Evolutionary conservation across 352 stramenopile species (phyloP), one percentile per base, ranked within the genome.

Genomic region (Phytophthora hybrid): DNA sequence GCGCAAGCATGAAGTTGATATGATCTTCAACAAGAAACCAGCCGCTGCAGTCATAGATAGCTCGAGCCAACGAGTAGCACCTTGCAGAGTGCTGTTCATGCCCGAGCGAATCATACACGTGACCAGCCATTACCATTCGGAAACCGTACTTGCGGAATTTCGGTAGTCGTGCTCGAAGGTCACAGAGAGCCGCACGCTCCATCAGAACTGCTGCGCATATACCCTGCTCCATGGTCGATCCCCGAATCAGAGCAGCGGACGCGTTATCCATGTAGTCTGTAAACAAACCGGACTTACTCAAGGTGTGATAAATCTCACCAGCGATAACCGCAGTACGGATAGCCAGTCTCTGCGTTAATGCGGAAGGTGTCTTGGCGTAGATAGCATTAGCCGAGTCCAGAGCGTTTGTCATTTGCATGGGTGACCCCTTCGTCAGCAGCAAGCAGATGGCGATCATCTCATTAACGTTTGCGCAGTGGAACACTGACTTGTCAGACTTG

Each of bases 101-200:
- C 0, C 85, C 87, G 13, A 94, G 61, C 2, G 87, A 91, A 44
- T 92, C 80, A 72, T 95, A 97, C 5, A 95, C 80, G 44, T 96
- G 89, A 23, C 91, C 89, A 23, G 91, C 91, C 85, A 97, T 97
- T 47, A 97, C 88, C 90, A 97, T 94, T 63, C 90, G 84, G 63
- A 97, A 97, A 3, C 90, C 91, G 63, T 92, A 96, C 59, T 97
- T 97, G 66, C 91, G 89, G 57, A 94, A 95, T 57, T 93, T 95
- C 1, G 89, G 82, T 18, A 80, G 71, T 32, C 87, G 79, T 9
- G 85, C 79, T 39, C 89, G 88, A 5, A 95, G 64, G 74, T 96
- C 89, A 63, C 89, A 96, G 55, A 95, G 71, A 13, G 88, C 90
- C 5, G 91, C 88, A 16, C 88, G 77, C 60, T 96, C 89, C 80